Conservation (phyloP, 805 yeast genomes). For the Brettanomyces sp. region DNA sequence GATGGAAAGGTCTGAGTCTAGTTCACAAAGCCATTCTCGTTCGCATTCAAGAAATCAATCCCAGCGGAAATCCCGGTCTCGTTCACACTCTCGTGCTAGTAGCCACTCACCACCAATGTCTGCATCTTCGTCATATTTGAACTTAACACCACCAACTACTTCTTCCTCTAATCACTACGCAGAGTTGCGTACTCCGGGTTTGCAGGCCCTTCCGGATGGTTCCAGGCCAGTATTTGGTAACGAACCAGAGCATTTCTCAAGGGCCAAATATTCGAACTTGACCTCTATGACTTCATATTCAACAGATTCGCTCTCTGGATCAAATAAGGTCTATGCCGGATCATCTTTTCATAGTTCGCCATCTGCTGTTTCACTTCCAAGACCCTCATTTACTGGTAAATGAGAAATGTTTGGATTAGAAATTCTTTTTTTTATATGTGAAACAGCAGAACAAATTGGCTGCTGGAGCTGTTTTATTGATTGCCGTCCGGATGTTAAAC, state of each 20-base stretch:
- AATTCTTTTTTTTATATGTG: not conserved
- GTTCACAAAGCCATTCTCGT: not conserved
- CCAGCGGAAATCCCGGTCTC: not conserved
- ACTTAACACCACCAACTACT: slow-evolving; percentile 1
- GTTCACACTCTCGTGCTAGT: slow-evolving; percentile 8
- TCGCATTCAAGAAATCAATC: not conserved
- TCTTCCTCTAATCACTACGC: slow-evolving; percentile 2
- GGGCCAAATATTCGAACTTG: slow-evolving; percentile 5
- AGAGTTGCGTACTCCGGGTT: slow-evolving; percentile 6
- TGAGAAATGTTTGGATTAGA: slow-evolving; percentile 2
- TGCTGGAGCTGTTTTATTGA: not conserved
- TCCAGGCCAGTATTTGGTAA: slow-evolving; percentile 11
- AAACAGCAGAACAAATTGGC: not conserved
- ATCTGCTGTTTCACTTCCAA: slow-evolving; percentile 45
- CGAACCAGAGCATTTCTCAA: not conserved
- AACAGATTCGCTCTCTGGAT: slow-evolving; percentile 2
- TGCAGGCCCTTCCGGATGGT: slow-evolving; percentile 11
- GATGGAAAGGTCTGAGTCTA: not conserved
- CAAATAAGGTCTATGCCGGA: slow-evolving; percentile 35
- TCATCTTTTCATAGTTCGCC: slow-evolving; percentile 50
- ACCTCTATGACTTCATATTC: slow-evolving; percentile 7
- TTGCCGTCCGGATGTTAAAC: not conserved
- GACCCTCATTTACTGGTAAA: slow-evolving; percentile 35
- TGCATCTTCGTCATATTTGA: slow-evolving; percentile 3
- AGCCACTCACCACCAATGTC: slow-evolving; percentile 1